Evolutionary conservation across 192 early-diverging fungal genomes (phyloP), one percentile per base, ranked within the genome.

Genomic region (Cladochytrium replicatum): DNA sequence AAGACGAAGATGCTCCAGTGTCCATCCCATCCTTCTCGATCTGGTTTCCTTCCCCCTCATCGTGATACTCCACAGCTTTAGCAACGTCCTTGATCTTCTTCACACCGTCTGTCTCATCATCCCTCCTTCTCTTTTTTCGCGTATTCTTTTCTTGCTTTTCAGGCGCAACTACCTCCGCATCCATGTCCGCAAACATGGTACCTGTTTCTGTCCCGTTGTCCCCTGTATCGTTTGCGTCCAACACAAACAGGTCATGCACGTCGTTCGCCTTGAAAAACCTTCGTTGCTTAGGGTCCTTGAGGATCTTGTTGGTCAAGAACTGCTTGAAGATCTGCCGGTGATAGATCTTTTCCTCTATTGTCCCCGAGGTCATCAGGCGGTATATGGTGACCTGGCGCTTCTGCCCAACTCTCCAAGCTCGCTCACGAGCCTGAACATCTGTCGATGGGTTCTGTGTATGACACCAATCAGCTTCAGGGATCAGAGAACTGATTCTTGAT

Each of bases 301-400:
- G 64, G 25, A 98, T 87, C 61, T 95, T 94, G 74, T 91, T 90
- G n/a, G 90, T 86, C 61, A 99, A 48, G 54, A 93, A 91, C 68
- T 92, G 89, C 54, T 99, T 99, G 64, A 89, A 95, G 32, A 99
- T 94, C 61, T 99, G 95, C 17, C 95, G 77, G 60, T 91, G 91
- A 51, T 94, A 94, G 6, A 94, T 96, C 64, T 94, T 94, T 63
- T 94, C 90, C 55, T 94, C 90, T 29, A 94, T 93, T 0, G 90
- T 95, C 0, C 89, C 72, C 2, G 83, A 81, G 21, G 89, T 95
- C 91, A 99, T 95, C 7, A 99, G 70, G 4, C 95, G 71, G 54
- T 97, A 99, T 15, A 99, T 84, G 7, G 88, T 82, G 2, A 99
- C 95, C 4, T 77, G 69, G 21, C 80, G 73, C 0, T 66, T 90